phyloP scores from a whole-genome alignment of 805 yeast genomes.

The Yarrowia porcina region DNA sequence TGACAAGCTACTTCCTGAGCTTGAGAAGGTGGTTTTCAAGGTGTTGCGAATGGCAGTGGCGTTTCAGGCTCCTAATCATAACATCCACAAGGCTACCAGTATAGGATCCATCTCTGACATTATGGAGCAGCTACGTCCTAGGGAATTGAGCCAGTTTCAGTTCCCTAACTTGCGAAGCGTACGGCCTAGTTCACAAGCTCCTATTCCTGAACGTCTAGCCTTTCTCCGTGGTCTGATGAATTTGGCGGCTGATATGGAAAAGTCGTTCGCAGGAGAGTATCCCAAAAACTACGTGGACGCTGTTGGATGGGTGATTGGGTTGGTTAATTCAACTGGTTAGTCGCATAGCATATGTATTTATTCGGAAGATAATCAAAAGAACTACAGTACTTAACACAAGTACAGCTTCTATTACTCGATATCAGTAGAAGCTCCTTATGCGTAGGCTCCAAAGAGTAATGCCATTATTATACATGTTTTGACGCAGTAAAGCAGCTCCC shows the following conservation, averaged over 20 bases:
- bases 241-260: constrained; percentile 1
- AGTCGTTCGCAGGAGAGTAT: not conserved
- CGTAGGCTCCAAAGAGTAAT: too few species aligned
- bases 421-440: too few species aligned
- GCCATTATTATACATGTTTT: too few species aligned
- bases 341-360: not conserved
- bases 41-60: constrained; percentile 12
- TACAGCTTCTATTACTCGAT: too few species aligned
- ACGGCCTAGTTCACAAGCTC: not conserved
- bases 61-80: not conserved
- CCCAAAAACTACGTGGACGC: constrained; percentile 14
- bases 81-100: not conserved
- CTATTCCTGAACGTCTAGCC: not conserved
- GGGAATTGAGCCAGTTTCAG: not conserved
- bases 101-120: not conserved
- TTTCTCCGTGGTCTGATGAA: constrained; percentile 13
- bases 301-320: not conserved
- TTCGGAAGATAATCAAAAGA: not conserved
- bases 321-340: not conserved
- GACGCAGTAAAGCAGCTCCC: too few species aligned
- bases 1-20: not conserved
- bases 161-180: not conserved
- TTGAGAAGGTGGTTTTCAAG: constrained; percentile 16
- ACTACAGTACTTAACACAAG: not conserved
- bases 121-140: not conserved